Conservation (phyloP, 1,139 yeast genomes). For the Saccharomycopsis crataegensis region DNA sequence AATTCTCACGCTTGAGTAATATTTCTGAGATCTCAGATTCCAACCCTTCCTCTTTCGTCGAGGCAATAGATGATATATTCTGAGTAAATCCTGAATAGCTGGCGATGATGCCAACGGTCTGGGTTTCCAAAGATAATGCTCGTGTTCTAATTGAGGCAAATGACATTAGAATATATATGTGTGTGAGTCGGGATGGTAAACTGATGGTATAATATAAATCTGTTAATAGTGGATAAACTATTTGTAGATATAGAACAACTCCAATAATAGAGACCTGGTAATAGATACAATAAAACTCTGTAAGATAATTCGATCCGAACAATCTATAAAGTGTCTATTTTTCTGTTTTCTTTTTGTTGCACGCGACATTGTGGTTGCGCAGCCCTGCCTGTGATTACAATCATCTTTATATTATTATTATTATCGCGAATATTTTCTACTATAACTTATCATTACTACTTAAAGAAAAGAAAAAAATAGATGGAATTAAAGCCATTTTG, state of each 20-base stretch:
- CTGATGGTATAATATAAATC: not conserved
- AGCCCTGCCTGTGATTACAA: no score
- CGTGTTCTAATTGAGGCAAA: constrained; percentile 48
- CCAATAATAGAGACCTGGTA: no score
- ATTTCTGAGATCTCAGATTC: constrained; percentile 32
- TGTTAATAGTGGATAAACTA: no score
- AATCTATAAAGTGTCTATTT: no score
- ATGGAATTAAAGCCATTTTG: not conserved
- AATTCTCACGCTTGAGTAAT: constrained; percentile 28
- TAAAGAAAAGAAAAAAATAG: not conserved
- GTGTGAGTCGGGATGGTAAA: not conserved
- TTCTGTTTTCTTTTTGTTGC: no score
- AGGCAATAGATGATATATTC: constrained; percentile 40
- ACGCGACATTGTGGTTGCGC: no score
- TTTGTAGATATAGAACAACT: not conserved
- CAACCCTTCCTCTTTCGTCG: constrained; percentile 38
- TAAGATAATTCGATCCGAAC: no score
- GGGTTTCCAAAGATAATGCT: constrained; percentile 48
- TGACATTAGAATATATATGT: constrained; percentile 24
- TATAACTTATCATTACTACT: no score
- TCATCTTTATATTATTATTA: no score
- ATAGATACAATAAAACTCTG: no score
- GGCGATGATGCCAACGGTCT: constrained; percentile 43
- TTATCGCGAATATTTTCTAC: no score
- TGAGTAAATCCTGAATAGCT: constrained; percentile 49